phyloP scores from a whole-genome alignment of 208 protist genomes.

The Wallacemonas sp. region DNA sequence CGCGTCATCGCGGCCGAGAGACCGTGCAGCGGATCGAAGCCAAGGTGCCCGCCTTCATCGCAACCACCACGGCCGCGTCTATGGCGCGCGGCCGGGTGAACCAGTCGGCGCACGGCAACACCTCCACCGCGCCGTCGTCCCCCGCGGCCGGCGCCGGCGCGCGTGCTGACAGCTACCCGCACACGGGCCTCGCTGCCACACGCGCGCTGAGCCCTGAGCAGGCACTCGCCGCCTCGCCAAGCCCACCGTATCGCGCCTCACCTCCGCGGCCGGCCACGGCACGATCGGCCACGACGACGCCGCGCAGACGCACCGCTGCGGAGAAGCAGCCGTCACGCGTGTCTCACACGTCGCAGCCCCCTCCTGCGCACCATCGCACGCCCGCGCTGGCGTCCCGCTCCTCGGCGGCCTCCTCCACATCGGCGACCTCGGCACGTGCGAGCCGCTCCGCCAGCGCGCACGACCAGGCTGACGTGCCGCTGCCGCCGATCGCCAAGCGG shows the following conservation, averaged over 20 bases:
- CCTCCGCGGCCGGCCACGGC: slow-evolving; percentile 20
- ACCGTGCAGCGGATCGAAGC: slow-evolving; percentile 7
- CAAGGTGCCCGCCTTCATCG: neutral
- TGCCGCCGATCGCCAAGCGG: slow-evolving; percentile 35
- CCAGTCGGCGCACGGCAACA: neutral
- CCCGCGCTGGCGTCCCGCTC: neutral
- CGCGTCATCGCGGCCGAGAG: neutral
- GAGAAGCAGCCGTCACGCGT: slow-evolving; percentile 12
- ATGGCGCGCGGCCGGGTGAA: neutral
- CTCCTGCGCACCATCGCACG: neutral
- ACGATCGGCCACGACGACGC: slow-evolving; percentile 36
- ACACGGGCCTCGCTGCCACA: neutral
- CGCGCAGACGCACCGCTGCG: neutral
- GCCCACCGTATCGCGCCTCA: slow-evolving; percentile 6
- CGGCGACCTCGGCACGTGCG: neutral
- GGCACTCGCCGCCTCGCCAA: slow-evolving; percentile 10
- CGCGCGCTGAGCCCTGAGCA: slow-evolving; percentile 8
- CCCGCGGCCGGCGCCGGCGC: no score
- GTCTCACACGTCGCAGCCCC: neutral
- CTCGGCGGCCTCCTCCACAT: neutral
- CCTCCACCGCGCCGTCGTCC: neutral
- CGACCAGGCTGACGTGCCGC: neutral
- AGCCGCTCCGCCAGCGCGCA: slow-evolving; percentile 12
- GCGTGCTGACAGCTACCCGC: neutral
- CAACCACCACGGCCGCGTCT: neutral